Evolutionary conservation across 1,284 basidiomycete genomes (phyloP), one percentile per base, ranked within the genome.

Genomic region (Cutaneotrichosporon cavernicola): DNA sequence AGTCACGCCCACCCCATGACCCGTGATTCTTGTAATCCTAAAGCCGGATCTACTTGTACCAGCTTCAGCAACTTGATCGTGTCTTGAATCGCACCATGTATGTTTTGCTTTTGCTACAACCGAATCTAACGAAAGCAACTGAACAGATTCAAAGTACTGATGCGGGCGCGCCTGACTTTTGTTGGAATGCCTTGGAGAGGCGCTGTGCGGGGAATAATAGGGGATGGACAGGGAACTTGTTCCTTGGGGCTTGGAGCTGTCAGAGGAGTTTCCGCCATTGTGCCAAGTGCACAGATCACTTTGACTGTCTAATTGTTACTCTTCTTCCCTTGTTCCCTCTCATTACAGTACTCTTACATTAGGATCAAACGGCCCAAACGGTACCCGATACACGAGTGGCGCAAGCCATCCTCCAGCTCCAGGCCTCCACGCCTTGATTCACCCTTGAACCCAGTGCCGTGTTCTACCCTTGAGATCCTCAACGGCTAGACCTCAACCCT

Each of bases 121-220:
- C 14, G 16, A 13, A 13, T 13, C 16, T 9, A 9, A 43, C 9
- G 6, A 16, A 43, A 13, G 34, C 7, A 5, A 36, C 1, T 36
- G 40, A 5, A 43, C 14, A 18, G 1, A 9, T 14, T 9, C 40
- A 43, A 6, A 43, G 40, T 1, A 13, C 14, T 6, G 14, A 13
- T 16, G 40, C 10, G 1, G 14, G 14, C 51, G 51, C 51, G 51
- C 51, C 51, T 53, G 51, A 31, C 51, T 53, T 53, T 31, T 53
- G 31, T 31, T 53, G 51, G 40, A 43, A 43, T 43, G 40, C 1
- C 13, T 13, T 9, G 5, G 34, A 13, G 11, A 36, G 34, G 1
- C 34, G 2, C 34, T 36, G 34, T 8, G 34, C 34, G 34, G 40
- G 40, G 40, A 43, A 16, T n/a, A n/a, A 6, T 13, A 13, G 40